Evolutionary conservation across 1,284 basidiomycete species (phyloP).

Genomic region (Puccinia triticina): DNA sequence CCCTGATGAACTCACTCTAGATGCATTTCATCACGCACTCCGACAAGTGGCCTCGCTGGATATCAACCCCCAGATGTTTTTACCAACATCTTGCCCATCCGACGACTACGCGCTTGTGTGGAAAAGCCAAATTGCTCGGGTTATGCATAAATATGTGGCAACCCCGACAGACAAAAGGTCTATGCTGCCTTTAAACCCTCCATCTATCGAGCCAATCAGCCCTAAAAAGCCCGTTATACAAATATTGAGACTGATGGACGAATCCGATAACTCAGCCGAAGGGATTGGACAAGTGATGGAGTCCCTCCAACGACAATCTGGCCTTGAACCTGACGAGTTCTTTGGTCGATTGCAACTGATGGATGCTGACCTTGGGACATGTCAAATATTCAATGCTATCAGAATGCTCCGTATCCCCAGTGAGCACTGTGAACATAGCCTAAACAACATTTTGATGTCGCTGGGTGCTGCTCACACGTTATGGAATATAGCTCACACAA

Average conservation of each 20-base stretch:
- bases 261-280: neutral
- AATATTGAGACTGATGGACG: slow-evolving; percentile 4
- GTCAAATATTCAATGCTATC: neutral
- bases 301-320: neutral
- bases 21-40: neutral
- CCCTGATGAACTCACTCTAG: neutral
- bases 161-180: neutral
- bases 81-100: neutral
- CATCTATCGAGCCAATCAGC: neutral
- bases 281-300: slow-evolving; percentile 14
- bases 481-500: neutral
- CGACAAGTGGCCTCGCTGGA: neutral
- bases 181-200: neutral
- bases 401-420: neutral
- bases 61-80: neutral
- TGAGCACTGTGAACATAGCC: neutral
- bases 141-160: neutral
- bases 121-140: neutral
- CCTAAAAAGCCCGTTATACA: neutral
- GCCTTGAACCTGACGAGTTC: neutral
- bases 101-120: neutral
- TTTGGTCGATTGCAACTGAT: neutral
- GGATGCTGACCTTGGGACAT: neutral
- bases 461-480: neutral
- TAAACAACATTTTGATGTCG: neutral